These are phyloP conservation scores for Acidomyces sp. DNA, from an alignment of 495 filamentous ascomycete species.

Conservation along the genomic window DNA sequence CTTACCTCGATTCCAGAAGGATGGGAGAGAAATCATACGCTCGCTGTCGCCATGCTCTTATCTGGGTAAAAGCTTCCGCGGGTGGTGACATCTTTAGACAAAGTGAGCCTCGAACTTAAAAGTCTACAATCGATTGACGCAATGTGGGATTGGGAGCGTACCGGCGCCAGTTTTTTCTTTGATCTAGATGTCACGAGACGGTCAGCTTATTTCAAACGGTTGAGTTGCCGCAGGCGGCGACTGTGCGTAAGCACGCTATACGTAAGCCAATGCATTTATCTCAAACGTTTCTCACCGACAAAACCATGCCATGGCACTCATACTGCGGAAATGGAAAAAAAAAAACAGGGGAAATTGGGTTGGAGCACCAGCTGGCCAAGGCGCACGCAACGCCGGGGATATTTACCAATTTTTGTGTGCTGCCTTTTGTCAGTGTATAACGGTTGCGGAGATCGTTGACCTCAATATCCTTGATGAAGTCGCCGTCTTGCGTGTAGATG, in stretches of 20 bases:
- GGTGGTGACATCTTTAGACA: constrained; percentile 92
- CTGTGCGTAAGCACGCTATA: constrained; percentile 52
- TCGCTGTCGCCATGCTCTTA: constrained; percentile 88
- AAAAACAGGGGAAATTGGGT: no score
- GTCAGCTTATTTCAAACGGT: constrained; percentile 98
- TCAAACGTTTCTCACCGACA: constrained; percentile 11
- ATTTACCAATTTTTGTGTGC: constrained; percentile 99
- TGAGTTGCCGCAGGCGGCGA: constrained; percentile 27
- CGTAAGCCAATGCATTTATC: constrained; percentile 77
- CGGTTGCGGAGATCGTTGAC: constrained; percentile 96
- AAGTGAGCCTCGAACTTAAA: constrained; percentile 48
- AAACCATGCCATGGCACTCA: no score
- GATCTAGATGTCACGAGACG: constrained; percentile 90
- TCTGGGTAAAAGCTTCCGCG: constrained; percentile 93
- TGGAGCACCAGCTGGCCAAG: no score
- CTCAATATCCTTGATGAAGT: constrained; percentile 96
- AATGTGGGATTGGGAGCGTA: constrained; percentile 55
- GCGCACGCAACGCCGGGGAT: constrained; percentile 39
- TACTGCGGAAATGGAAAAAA: no score
- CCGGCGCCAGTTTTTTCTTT: constrained; percentile 99
- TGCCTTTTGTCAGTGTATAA: constrained; percentile 94
- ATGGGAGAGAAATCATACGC: no score
- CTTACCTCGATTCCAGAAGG: not conserved
- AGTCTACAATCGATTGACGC: constrained; percentile 42
- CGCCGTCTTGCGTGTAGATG: constrained; percentile 86